A percentile compares a stretch with the other conserved stretches of the same genome.
Conservation (phyloP, 495 filamentous ascomycete genomes). For the Umbilicaria muhlenbergii region DNA sequence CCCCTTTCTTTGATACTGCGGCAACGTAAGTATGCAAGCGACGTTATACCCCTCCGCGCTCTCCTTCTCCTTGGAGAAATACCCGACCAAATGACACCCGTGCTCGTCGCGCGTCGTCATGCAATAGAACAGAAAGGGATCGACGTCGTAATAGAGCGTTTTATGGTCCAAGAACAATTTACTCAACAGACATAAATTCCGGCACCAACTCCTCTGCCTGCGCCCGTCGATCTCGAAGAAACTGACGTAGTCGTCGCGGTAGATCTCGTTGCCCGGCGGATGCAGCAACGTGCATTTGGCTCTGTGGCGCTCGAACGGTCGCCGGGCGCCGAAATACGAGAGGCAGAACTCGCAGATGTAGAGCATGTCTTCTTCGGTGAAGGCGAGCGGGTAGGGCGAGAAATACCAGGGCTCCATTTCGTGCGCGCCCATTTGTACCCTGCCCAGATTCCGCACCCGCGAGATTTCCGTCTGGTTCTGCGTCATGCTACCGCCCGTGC, state of each 20-base stretch:
- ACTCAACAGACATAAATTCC: constrained; percentile 89
- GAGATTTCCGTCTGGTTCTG: constrained; percentile 96
- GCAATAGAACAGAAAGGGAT: constrained; percentile 96
- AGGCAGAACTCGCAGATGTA: constrained; percentile 98
- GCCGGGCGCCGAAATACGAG: constrained; percentile 98
- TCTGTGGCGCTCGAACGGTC: constrained; percentile 94
- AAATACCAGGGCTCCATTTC: constrained; percentile 98
- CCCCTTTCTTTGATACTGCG: constrained; percentile 88
- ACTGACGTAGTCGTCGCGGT: constrained; percentile 82
- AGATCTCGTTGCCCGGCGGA: constrained; percentile 94
- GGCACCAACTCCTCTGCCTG: constrained; percentile 94
- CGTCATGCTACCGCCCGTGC: constrained; percentile 91
- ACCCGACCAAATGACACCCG: constrained; percentile 86
- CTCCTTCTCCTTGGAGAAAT: constrained; percentile 98
- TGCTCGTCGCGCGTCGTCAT: constrained; percentile 79
- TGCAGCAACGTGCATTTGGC: constrained; percentile 95
- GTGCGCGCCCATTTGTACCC: constrained; percentile 81
- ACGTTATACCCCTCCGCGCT: constrained; percentile 92
- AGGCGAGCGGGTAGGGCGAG: constrained; percentile 83
- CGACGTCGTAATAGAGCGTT: constrained; percentile 96
- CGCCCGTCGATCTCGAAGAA: constrained; percentile 96
- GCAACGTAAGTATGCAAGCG: constrained; percentile 90
- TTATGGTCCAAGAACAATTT: constrained; percentile 96
- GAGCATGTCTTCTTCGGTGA: constrained; percentile 70
- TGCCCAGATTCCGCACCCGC: constrained; percentile 82